Conservation (phyloP, 352 stramenopile species). For the Phytophthora tentaculata region DNA sequence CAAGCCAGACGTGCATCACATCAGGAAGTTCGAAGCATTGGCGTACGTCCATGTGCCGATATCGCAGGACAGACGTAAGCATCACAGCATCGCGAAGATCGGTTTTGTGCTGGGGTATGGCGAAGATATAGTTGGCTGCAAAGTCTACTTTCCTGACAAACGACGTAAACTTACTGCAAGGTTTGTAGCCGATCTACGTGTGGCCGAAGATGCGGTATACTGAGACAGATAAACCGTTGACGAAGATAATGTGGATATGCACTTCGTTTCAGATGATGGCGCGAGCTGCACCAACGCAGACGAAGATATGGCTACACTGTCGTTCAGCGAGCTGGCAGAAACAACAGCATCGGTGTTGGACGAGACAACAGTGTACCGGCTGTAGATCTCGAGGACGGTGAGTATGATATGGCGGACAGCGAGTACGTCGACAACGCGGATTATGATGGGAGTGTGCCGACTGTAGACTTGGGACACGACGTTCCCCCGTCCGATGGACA, state of each 20-base stretch:
- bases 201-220: not conserved
- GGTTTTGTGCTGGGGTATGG: constrained; percentile 8
- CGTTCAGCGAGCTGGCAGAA: not conserved
- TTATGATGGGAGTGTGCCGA: not conserved
- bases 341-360: not conserved
- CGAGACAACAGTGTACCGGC: not conserved
- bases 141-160: constrained; percentile 8
- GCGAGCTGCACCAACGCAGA: not conserved
- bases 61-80: not conserved
- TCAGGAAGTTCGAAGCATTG: constrained; percentile 4
- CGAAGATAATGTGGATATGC: not conserved
- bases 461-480: no score
- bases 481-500: not conserved
- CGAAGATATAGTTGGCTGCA: constrained; percentile 9
- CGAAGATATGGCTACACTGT: not conserved
- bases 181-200: constrained; percentile 11
- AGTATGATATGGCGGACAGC: no score
- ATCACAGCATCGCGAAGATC: constrained; percentile 1
- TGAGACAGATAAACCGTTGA: not conserved
- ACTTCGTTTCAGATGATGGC: not conserved
- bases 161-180: constrained; percentile 6
- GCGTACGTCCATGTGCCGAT: constrained; percentile 4
- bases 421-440: not conserved
- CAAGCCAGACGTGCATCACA: constrained; percentile 8
- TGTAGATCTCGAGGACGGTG: not conserved